Base-by-base conservation (phyloP, 176 grass and related monocot genomes). In the Panicum miliaceum region DNA sequence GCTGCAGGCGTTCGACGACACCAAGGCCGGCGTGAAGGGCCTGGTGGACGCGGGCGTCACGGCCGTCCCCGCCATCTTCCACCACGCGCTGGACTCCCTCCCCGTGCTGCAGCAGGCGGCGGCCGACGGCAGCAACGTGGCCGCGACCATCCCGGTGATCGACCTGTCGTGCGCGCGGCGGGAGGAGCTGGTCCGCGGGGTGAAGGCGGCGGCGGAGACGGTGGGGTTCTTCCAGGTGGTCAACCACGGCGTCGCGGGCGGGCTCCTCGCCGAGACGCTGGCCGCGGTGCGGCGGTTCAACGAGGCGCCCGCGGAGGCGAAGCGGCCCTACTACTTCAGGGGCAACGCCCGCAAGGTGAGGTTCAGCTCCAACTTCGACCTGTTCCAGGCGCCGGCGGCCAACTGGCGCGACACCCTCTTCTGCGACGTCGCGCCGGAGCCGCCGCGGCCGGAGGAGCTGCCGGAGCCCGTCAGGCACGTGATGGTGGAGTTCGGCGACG, bases 141-240 rank as follows among this genome's bases (percentile, higher is more conserved):
- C 50, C 18, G 65, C 3, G 40, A 2, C 45, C 58, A 88, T 91
- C 48, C 89, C 89, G 32, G 61, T 88, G 41, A 47, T 91, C 65
- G 85, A 91, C 50, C 85, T 91, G n/a, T 22, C 25, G 52, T 1
- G 71, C 71, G 8, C 25, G 76, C 36, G 12, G 25, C 63, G 34
- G 42, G 81, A 51, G 4, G 29, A 19, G 29, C 61, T 64, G 41
- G 70, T 81, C 10, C 25, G n/a, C 23, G 32, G 64, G 52, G 58
- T 84, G 38, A 66, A 50, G 59, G 38, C 19, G 32, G 84, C 89
- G 0, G 50, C 89, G 3, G 63, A 47, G 52, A 84, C 52, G 22
- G 57, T 81, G 60, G 92, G 88, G 4, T 91, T 94, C 68, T 94
- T 94, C 71, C 79, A 91, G 79, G 73, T 94, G 20, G 88, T 94